A percentile compares a stretch with the other conserved stretches of the same genome.
Evolutionary conservation across 768 basidiomycete genomes (phyloP).

Genomic region (Kwoniella pini): DNA sequence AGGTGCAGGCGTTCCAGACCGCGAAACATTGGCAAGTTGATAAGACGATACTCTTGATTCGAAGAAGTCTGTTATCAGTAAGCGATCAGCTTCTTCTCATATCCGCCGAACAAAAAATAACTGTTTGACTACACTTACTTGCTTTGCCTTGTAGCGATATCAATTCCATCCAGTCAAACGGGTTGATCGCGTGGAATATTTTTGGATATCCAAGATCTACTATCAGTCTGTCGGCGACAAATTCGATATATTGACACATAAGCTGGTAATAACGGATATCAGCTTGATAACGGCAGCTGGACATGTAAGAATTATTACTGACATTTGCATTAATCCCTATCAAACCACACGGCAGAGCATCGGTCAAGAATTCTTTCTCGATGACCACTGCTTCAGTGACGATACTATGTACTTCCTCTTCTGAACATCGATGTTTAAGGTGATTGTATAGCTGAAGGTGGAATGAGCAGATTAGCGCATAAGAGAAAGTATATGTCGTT

Average conservation of each 20-base stretch:
- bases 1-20: constrained; percentile 26
- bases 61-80: constrained; percentile 80
- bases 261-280: constrained; percentile 28
- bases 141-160: constrained; percentile 95
- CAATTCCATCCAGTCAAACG: constrained; percentile 73
- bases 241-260: constrained; percentile 55
- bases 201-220: constrained; percentile 52
- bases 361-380: constrained; percentile 54
- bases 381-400: constrained; percentile 52
- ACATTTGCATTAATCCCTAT: constrained; percentile 53
- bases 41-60: constrained; percentile 83
- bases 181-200: constrained; percentile 53
- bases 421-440: constrained; percentile 39
- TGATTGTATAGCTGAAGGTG: constrained; percentile 38
- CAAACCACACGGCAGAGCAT: constrained; percentile 49
- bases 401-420: constrained; percentile 47
- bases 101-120: too few species aligned
- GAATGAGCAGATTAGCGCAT: not conserved
- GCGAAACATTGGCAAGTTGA: constrained; percentile 56
- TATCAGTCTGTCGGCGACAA: constrained; percentile 53
- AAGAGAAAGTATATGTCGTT: not conserved
- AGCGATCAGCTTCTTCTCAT: too few species aligned
- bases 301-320: too few species aligned
- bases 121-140: constrained; percentile 10
- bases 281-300: not conserved